phyloP scores from a whole-genome alignment of 1,284 basidiomycete species.

The Meripilus lineatus region DNA sequence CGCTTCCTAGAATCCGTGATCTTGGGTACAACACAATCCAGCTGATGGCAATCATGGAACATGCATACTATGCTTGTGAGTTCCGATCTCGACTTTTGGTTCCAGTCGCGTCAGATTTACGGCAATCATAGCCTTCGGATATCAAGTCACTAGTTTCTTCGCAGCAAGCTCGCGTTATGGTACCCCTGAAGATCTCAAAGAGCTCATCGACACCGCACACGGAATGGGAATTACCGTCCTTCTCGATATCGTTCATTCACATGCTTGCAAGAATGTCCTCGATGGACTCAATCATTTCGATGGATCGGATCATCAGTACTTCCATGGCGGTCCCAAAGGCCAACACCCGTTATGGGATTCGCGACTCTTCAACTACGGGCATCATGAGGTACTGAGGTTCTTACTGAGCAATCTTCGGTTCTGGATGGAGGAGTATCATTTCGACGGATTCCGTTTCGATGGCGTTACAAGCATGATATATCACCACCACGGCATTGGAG shows the following conservation, averaged over 20 bases:
- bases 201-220: constrained; percentile 93
- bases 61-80: constrained; percentile 96
- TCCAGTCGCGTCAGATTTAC: constrained; percentile 11
- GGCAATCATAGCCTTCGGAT: constrained; percentile 76
- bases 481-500: constrained; percentile 93
- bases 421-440: constrained; percentile 93
- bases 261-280: constrained; percentile 96
- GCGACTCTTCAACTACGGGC: constrained; percentile 93
- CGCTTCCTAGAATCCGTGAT: constrained; percentile 84
- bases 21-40: constrained; percentile 97
- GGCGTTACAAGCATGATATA: constrained; percentile 99
- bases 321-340: constrained; percentile 90
- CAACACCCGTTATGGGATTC: constrained; percentile 97
- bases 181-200: constrained; percentile 92
- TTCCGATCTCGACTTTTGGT: constrained; percentile 11
- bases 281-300: constrained; percentile 97
- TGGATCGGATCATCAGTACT: constrained; percentile 94
- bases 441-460: constrained; percentile 98
- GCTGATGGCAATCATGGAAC: constrained; percentile 97
- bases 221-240: constrained; percentile 90
- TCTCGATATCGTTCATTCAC: constrained; percentile 96
- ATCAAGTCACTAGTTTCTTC: constrained; percentile 97
- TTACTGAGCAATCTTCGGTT: constrained; percentile 92
- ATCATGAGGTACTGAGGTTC: constrained; percentile 93
- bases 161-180: constrained; percentile 96